Conservation (phyloP, 108 stramenopile species). For the Parmales sp. region DNA sequence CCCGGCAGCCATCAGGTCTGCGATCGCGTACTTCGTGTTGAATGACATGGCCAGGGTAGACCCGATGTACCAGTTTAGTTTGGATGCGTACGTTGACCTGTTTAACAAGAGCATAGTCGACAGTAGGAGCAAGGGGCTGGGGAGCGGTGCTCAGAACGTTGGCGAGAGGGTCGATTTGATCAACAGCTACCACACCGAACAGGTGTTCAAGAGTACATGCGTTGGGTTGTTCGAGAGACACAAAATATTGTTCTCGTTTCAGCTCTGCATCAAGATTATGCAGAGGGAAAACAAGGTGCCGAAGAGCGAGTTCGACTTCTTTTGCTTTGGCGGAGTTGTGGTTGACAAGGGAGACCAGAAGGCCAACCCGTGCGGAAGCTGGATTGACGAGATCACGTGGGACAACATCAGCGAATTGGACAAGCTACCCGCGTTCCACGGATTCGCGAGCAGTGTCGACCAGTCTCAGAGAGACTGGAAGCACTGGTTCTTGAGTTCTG, state of each 20-base stretch:
- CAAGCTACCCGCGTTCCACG: conserved; percentile 32
- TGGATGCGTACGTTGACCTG: conserved; percentile 50
- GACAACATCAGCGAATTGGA: conserved; percentile 54
- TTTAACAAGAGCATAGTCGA: conserved; percentile 43
- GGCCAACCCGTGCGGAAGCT: conserved; percentile 34
- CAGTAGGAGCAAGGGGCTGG: background rate
- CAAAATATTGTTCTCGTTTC: conserved; percentile 45
- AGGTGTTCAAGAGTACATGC: conserved; percentile 52
- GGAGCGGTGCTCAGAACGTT: conserved; percentile 20
- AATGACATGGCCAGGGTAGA: conserved; percentile 46
- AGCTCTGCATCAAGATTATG: conserved; percentile 47
- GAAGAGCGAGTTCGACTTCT: conserved; percentile 43
- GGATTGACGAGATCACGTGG: conserved; percentile 42
- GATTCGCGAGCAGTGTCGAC: conserved; percentile 37
- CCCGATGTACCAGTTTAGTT: conserved; percentile 58
- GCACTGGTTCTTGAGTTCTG: conserved; percentile 34
- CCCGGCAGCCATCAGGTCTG: conserved; percentile 41
- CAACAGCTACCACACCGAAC: conserved; percentile 42
- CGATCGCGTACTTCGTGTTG: conserved; percentile 54
- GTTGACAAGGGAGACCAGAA: conserved; percentile 41
- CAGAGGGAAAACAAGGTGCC: conserved; percentile 37
- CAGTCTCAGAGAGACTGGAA: conserved; percentile 46
- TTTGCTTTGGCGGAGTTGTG: conserved; percentile 42
- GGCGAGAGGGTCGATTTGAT: conserved; percentile 42
- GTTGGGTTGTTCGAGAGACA: conserved; percentile 52